phyloP scores from a whole-genome alignment of 306 rosid species.

The Vigna angularis region DNA sequence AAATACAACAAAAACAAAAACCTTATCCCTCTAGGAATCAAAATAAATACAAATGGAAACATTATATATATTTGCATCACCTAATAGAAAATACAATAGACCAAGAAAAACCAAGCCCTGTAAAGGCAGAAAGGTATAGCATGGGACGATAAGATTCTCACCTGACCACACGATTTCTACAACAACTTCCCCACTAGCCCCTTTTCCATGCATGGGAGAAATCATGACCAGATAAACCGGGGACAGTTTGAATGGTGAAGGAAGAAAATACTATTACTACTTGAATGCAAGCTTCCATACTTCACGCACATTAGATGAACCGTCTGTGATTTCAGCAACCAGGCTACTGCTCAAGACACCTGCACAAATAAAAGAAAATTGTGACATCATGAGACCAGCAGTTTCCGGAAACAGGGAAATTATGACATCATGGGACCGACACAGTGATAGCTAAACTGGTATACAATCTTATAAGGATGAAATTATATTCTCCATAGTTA shows the following conservation, averaged over 20 bases:
- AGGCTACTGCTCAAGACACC: slow-evolving; percentile 68
- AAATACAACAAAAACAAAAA: neutral
- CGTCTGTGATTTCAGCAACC: slow-evolving; percentile 91
- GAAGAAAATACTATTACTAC: slow-evolving; percentile 44
- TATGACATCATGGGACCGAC: too few relatives aligned
- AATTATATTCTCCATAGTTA: neutral
- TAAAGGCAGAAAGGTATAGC: slow-evolving; percentile 3
- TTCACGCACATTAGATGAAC: slow-evolving; percentile 93
- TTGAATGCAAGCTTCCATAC: slow-evolving; percentile 86
- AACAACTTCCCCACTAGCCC: neutral
- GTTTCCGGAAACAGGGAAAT: neutral
- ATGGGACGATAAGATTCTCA: neutral
- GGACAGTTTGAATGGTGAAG: slow-evolving; percentile 16
- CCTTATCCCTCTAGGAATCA: neutral
- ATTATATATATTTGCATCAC: neutral
- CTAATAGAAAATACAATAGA: slow-evolving; percentile 19
- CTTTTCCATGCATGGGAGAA: neutral
- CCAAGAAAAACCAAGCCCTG: neutral
- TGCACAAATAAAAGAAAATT: slow-evolving; percentile 46
- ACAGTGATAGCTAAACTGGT: neutral
- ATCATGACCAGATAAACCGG: slow-evolving; percentile 17
- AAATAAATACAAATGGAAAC: slow-evolving; percentile 2
- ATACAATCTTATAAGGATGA: neutral
- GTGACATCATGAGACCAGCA: slow-evolving; percentile 15
- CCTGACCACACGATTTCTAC: neutral